phyloP scores from a whole-genome alignment of 176 grass and related monocot species.

The Chrysopogon serrulatus region DNA sequence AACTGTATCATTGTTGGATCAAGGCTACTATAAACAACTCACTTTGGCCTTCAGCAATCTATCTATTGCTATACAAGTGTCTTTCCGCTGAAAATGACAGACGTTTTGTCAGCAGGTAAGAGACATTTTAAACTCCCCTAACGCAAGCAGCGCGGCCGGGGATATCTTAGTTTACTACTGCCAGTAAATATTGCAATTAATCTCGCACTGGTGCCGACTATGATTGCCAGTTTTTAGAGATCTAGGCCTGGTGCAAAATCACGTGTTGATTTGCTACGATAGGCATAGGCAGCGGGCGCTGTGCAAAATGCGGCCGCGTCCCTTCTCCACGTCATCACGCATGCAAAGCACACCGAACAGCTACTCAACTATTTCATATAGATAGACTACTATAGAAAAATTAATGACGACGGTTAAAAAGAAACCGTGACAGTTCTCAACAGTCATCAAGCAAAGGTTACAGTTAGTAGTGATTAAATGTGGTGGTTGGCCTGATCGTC shows the following conservation, averaged over 20 bases:
- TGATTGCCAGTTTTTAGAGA: neutral
- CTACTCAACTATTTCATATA: neutral
- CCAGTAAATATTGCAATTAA: neutral
- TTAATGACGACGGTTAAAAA: no score
- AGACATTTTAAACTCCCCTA: neutral
- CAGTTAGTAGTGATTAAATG: no score
- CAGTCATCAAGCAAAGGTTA: no score
- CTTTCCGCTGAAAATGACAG: neutral
- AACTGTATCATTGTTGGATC: neutral
- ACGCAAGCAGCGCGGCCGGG: neutral
- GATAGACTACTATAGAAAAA: no score
- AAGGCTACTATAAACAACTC: neutral
- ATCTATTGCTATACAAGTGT: neutral
- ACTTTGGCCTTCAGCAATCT: neutral
- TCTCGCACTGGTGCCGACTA: neutral
- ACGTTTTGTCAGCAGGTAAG: neutral
- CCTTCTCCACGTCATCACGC: neutral
- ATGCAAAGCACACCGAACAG: neutral
- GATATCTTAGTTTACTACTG: neutral
- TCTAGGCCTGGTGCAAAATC: neutral
- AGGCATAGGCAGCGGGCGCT: neutral
- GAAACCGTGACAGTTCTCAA: no score
- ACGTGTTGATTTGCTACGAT: neutral
- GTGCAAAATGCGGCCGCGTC: neutral
- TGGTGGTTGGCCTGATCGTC: no score